Conservation (phyloP, 2,329 filamentous ascomycete species). For the Polychaeton citri region DNA sequence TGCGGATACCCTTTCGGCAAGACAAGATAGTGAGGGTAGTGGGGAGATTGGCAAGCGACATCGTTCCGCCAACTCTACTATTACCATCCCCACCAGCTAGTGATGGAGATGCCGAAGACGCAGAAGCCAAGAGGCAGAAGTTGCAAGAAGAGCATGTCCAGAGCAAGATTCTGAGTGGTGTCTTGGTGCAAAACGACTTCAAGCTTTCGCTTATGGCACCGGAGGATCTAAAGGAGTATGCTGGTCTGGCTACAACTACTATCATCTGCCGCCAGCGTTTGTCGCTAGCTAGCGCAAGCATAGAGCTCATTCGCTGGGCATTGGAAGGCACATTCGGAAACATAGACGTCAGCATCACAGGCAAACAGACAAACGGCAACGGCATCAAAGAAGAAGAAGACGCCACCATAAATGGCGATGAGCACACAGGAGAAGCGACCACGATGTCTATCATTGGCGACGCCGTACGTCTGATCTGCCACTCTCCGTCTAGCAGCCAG, state of each 20-base stretch:
- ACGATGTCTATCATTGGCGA: conserved; percentile 74
- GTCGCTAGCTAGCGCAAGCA: conserved; percentile 72
- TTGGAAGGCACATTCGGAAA: conserved; percentile 87
- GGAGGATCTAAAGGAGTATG: conserved; percentile 89
- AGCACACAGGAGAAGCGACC: conserved; percentile 36
- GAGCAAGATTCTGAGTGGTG: conserved; percentile 61
- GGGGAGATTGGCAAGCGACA: conserved; percentile 67
- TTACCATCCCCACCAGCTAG: conserved; percentile 22
- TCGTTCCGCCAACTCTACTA: conserved; percentile 48
- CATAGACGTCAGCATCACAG: conserved; percentile 37
- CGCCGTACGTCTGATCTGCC: conserved; percentile 55
- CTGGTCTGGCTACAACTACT: conserved; percentile 88
- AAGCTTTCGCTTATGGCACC: conserved; percentile 95
- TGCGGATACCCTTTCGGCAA: conserved; percentile 86
- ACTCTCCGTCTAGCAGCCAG: conserved; percentile 17
- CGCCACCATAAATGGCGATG: conserved; percentile 42
- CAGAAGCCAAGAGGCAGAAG: conserved; percentile 12
- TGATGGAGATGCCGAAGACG: conserved; percentile 29
- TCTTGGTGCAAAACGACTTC: conserved; percentile 94
- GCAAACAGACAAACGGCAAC: conserved; percentile 8
- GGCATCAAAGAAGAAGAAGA: conserved; percentile 25
- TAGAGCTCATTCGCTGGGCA: conserved; percentile 87
- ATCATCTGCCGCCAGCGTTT: conserved; percentile 87
- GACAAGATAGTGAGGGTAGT: conserved; percentile 96
- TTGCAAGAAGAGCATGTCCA: conserved; percentile 20